These are phyloP conservation scores for Nothophoma quercina DNA, from an alignment of 2,329 filamentous ascomycete genomes.

Conservation along the genomic window DNA sequence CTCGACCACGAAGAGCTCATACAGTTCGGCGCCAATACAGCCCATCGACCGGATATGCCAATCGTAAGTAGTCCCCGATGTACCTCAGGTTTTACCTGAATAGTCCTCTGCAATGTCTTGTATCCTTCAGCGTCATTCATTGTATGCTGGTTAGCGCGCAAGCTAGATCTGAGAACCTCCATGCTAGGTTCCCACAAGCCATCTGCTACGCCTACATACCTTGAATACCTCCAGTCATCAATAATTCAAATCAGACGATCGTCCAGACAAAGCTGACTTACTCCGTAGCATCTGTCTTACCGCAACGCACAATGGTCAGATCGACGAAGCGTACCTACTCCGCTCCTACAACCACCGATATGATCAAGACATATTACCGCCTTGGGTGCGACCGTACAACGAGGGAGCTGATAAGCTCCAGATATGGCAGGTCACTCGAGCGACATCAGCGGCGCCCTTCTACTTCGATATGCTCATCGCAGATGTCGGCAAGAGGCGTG, in stretches of 20 bases:
- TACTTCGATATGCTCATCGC: slow-evolving; percentile 60
- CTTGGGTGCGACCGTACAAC: slow-evolving; percentile 59
- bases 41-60: slow-evolving; percentile 48
- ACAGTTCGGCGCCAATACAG: slow-evolving; percentile 10
- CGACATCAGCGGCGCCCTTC: slow-evolving; percentile 62
- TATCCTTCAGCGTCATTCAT: no score
- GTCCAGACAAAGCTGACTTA: background rate
- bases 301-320: slow-evolving; percentile 56
- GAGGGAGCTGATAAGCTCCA: slow-evolving; percentile 55
- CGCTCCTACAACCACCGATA: slow-evolving; percentile 59
- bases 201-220: background rate
- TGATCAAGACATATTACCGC: slow-evolving; percentile 48
- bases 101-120: no score
- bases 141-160: no score
- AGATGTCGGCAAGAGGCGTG: slow-evolving; percentile 48
- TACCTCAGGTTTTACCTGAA: background rate
- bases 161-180: no score
- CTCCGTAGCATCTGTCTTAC: slow-evolving; percentile 55
- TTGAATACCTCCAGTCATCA: background rate
- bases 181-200: no score
- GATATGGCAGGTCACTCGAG: slow-evolving; percentile 62
- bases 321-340: slow-evolving; percentile 58
- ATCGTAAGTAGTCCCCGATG: slow-evolving; percentile 36
- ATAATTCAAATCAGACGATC: no score
- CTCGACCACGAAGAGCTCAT: slow-evolving; percentile 30